A percentile compares a stretch with the other conserved stretches of the same genome.
Conservation (phyloP, 768 basidiomycete genomes). For the Amanita phalloides region DNA sequence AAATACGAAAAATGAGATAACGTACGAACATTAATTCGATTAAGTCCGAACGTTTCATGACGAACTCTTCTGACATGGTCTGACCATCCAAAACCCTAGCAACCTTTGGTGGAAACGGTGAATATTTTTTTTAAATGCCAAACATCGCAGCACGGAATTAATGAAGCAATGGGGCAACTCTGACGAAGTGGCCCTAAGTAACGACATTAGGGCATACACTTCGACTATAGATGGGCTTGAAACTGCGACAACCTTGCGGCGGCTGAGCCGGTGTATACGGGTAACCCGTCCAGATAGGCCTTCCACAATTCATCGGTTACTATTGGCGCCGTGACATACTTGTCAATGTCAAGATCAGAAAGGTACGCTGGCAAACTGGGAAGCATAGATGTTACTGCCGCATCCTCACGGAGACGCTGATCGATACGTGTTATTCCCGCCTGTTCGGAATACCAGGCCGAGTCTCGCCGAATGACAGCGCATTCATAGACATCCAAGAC, state of each 20-base stretch:
- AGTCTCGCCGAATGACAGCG: conserved; percentile 38
- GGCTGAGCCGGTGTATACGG: conserved; percentile 33
- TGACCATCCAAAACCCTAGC: no score
- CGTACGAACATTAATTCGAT: no score
- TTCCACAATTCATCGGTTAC: conserved; percentile 42
- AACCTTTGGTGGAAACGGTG: no score
- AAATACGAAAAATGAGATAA: background rate
- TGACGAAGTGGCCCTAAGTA: background rate
- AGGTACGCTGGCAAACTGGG: conserved; percentile 31
- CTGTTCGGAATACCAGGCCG: conserved; percentile 51
- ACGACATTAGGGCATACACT: conserved; percentile 7
- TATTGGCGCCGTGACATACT: conserved; percentile 43
- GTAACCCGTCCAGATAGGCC: conserved; percentile 26
- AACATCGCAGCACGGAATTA: background rate
- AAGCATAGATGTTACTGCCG: conserved; percentile 31
- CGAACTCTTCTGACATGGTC: no score
- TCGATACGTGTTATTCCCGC: conserved; percentile 34
- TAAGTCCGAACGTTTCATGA: no score
- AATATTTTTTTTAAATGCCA: no score
- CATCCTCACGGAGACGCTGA: conserved; percentile 38
- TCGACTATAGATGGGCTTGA: conserved; percentile 36
- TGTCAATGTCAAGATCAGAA: conserved; percentile 31
- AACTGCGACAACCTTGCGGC: conserved; percentile 23
- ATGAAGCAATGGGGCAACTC: background rate
- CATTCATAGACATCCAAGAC: conserved; percentile 49